phyloP scores from a whole-genome alignment of 176 grass and related monocot genomes.

The Aegilops speltoides region DNA sequence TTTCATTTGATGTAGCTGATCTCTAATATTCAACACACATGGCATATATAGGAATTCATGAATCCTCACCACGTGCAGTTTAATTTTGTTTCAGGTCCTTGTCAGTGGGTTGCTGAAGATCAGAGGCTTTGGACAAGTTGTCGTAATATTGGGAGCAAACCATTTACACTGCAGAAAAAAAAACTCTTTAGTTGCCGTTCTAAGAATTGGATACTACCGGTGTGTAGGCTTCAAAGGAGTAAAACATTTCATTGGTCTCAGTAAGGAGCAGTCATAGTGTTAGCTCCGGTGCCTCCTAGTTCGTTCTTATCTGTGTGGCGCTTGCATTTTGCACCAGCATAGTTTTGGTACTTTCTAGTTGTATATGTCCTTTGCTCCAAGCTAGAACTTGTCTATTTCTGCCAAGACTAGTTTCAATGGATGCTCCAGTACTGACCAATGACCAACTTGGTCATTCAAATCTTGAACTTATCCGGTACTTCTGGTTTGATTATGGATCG shows the following conservation, averaged over 20 bases:
- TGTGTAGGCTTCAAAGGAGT: not conserved
- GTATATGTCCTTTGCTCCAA: too few relatives aligned
- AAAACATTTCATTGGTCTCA: not conserved
- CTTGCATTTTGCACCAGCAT: too few relatives aligned
- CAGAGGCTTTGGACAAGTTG: conserved; percentile 70
- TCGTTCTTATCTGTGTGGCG: too few relatives aligned
- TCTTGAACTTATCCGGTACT: too few relatives aligned
- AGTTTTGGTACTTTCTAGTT: too few relatives aligned
- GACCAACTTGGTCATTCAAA: too few relatives aligned
- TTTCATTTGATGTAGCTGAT: not conserved
- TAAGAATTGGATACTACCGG: not conserved
- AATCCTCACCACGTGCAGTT: not conserved
- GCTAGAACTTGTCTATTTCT: too few relatives aligned
- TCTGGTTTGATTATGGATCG: too few relatives aligned
- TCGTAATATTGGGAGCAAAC: conserved; percentile 72
- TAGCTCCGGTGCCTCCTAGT: too few relatives aligned
- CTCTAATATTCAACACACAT: not conserved
- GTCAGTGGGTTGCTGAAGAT: conserved; percentile 63
- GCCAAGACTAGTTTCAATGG: too few relatives aligned
- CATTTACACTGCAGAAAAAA: conserved; percentile 67
- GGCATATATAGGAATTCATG: not conserved
- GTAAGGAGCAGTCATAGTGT: not conserved
- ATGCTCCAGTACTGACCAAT: too few relatives aligned
- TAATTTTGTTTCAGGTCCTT: conserved; percentile 44
- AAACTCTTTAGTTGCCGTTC: conserved; percentile 40